A percentile compares a stretch with the other conserved stretches of the same genome.
These are phyloP conservation scores for Tilletia caries DNA, from an alignment of 1,284 basidiomycete genomes.

Conservation along the genomic window DNA sequence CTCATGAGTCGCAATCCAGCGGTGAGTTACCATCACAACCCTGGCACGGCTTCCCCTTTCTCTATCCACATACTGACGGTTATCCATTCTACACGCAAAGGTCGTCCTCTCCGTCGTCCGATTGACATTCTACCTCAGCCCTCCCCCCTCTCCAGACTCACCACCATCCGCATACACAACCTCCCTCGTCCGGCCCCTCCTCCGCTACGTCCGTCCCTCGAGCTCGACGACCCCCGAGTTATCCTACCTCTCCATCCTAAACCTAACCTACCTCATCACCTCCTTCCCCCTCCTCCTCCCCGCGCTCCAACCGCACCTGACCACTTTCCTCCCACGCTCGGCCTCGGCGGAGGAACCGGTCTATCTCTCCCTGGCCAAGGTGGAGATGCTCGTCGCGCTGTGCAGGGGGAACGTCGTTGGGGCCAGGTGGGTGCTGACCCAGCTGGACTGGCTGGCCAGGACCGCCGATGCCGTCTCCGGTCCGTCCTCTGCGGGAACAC, in stretches of 20 bases:
- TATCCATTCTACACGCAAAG: neutral
- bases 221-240: conserved; percentile 25
- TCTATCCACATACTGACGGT: neutral
- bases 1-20: conserved; percentile 40
- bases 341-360: conserved; percentile 32
- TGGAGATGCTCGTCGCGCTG: conserved; percentile 32
- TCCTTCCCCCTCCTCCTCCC: conserved; percentile 24
- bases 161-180: conserved; percentile 13
- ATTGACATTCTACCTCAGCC: neutral
- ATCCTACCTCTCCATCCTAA: conserved; percentile 32
- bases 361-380: conserved; percentile 37
- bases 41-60: neutral
- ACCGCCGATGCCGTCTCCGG: neutral
- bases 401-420: conserved; percentile 17
- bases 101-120: neutral
- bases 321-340: conserved; percentile 33
- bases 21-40: neutral
- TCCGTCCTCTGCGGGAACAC: neutral
- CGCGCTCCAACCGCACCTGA: conserved; percentile 17
- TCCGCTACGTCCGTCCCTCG: conserved; percentile 14
- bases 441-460: conserved; percentile 3
- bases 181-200: conserved; percentile 32
- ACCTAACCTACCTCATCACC: conserved; percentile 25
- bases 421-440: conserved; percentile 1
- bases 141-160: neutral